Evolutionary conservation across 352 stramenopile species (phyloP), one percentile per base, ranked within the genome.

Genomic region (Aphanomyces cochlioides): DNA sequence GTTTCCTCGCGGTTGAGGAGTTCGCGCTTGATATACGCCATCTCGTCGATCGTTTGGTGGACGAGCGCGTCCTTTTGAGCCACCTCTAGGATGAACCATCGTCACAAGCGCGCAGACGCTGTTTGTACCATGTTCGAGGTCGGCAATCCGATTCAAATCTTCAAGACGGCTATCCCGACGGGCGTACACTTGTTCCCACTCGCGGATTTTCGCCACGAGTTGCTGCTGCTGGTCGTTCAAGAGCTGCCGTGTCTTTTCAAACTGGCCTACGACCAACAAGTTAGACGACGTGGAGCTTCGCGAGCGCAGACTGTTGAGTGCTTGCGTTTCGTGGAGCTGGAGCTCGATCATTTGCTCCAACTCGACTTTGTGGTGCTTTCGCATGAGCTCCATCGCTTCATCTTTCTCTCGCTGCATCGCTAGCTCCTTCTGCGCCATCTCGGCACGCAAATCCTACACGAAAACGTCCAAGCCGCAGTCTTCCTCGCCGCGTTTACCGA

Each of bases 11-110:
- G 90, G 66, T 98, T 98, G 17, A 96, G 75, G 38, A 98, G 74
- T 75, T 98, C 92, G 3, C 89, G 82, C 78, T 97, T 96, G 72
- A 96, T 94, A 72, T 93, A 96, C n/a, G 85, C 81, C 88, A 97
- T 95, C 71, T 98, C 92, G 60, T 97, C 89, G 67, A 86, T 67
- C 21, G 83, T 89, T 41, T 82, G 76, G 54, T 78, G 76, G 34
- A 90, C 80, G 7, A 93, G 71, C 40, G 78, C 80, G 15, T 96
- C 87, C 38, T 88, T 90, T 53, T 95, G 79, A 38, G 75, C 68
- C 17, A 94, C 77, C 37, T 79, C 75, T 67, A 56, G 4, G 5
- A 17, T 6, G 10, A 60, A 13, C 2, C 15, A 2, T 28, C 53
- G 58, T 37, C 28, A 5, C 34, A 1, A 28, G 10, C 39, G 48